phyloP scores from a whole-genome alignment of 768 basidiomycete genomes.

The Myochromella boudieri region DNA sequence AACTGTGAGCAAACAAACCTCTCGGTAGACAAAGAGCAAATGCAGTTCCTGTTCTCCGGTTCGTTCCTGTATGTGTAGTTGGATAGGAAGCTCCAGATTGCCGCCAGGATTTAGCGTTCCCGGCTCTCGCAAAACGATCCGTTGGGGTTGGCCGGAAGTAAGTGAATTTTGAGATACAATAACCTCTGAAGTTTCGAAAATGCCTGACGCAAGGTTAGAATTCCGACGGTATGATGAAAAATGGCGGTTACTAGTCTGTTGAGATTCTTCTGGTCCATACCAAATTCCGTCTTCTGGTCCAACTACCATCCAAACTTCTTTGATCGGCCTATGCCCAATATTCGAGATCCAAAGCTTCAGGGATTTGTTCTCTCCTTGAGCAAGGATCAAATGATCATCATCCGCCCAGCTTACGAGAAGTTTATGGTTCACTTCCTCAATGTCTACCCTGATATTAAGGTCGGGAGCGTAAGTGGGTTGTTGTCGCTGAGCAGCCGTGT shows the following conservation, averaged over 20 bases:
- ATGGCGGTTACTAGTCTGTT: conserved; percentile 7
- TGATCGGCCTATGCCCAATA: conserved; percentile 55
- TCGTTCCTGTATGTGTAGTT: conserved; percentile 51
- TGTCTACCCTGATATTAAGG: conserved; percentile 53
- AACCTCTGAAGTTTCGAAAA: conserved; percentile 30
- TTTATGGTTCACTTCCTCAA: conserved; percentile 66
- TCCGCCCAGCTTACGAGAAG: conserved; percentile 58
- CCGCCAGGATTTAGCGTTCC: conserved; percentile 46
- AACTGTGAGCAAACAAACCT: conserved; percentile 26
- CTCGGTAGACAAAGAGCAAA: conserved; percentile 67
- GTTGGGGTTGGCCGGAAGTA: conserved; percentile 41
- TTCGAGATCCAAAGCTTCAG: conserved; percentile 66
- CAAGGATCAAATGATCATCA: conserved; percentile 49
- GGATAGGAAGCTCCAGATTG: conserved; percentile 48
- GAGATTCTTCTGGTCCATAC: conserved; percentile 31
- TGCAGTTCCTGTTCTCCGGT: conserved; percentile 51
- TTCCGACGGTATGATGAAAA: neutral
- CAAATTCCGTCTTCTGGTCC: conserved; percentile 65
- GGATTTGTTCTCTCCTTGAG: conserved; percentile 67
- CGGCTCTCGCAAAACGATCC: conserved; percentile 38
- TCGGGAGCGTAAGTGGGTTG: conserved; percentile 73
- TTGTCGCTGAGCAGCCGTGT: conserved; percentile 70
- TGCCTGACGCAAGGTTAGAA: conserved; percentile 1
- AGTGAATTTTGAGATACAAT: conserved; percentile 56
- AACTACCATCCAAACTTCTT: conserved; percentile 70